Conservation (phyloP, 2,329 filamentous ascomycete species). For the Epicoccum nigrum region DNA sequence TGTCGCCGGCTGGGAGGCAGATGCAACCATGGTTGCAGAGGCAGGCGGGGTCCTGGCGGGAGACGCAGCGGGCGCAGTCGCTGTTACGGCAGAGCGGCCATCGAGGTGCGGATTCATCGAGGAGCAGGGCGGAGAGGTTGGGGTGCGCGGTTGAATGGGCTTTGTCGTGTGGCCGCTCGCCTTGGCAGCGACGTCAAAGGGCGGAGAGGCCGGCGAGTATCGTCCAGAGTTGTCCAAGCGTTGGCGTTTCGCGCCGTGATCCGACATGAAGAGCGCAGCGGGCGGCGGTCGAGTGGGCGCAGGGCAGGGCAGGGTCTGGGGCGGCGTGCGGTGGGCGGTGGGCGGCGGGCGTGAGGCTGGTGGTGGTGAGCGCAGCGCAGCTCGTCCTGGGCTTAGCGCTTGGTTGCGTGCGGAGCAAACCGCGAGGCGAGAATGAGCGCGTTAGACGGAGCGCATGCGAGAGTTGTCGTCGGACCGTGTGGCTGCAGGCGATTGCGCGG, state of each 20-base stretch:
- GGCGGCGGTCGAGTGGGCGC: conserved; percentile 12
- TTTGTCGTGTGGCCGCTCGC: conserved; percentile 48
- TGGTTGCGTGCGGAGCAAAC: conserved; percentile 35
- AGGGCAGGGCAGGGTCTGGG: conserved; percentile 11
- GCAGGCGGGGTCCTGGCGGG: conserved; percentile 51
- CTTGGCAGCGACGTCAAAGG: conserved; percentile 49
- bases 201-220: conserved; percentile 54
- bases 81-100: conserved; percentile 41
- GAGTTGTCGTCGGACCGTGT: conserved; percentile 14
- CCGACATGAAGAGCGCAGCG: conserved; percentile 41
- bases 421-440: conserved; percentile 34
- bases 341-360: conserved; percentile 27
- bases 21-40: conserved; percentile 48
- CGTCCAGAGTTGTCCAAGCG: conserved; percentile 48
- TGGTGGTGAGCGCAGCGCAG: conserved; percentile 24
- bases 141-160: conserved; percentile 54
- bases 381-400: conserved; percentile 33
- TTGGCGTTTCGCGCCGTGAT: conserved; percentile 48
- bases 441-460: conserved; percentile 43
- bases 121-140: conserved; percentile 55
- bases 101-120: conserved; percentile 53
- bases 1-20: conserved; percentile 41
- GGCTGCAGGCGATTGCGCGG: conserved; percentile 6
- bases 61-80: conserved; percentile 33
- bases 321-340: conserved; percentile 15